Evolutionary conservation across 495 filamentous ascomycete species (phyloP), one percentile per base, ranked within the genome.

Genomic region (Aspergillus baeticus): DNA sequence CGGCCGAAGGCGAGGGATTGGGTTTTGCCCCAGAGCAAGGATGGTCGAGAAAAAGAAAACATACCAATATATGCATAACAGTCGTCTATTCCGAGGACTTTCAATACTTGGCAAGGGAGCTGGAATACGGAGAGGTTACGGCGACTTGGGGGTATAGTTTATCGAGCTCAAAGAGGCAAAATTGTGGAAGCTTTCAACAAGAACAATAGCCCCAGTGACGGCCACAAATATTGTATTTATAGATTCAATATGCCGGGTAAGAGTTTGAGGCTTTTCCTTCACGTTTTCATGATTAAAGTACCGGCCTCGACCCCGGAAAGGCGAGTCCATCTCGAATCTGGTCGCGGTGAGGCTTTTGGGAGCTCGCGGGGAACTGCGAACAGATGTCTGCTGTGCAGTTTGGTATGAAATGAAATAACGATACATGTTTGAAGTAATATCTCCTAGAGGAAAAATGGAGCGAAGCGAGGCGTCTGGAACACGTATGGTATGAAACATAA

Each of bases 61-160:
- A 64, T 73, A 78, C 75, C 66, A 78, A 66, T 62, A 78, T 76
- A 69, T 78, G 75, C 75, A 78, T 78, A 56, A 26, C 63, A 63
- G 43, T 45, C 18, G 51, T 35, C 48, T 45, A 49, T 59, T 48
- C 36, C 41, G 43, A 51, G 45, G 35, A 38, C 23, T 35, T 54
- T 36, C 15, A 22, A 54, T 56, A 51, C 58, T 58, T 60, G 52
- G 55, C 52, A 29, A 20, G 18, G 36, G 42, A 29, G 10, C 53
- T 22, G 38, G 17, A 39, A 51, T 57, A 49, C 31, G 17, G n/a
- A 29, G 53, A 46, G 20, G 45, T 50, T 50, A 43, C 54, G 36
- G 54, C 31, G 43, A 5, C 15, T 29, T 46, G 15, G 43, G 36
- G 34, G 34, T 50, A 37, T 50, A 50, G 47, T 37, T 37, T 38